Evolutionary conservation across 495 filamentous ascomycete species (phyloP).

Genomic region (Xanthoparmelia taractica): DNA sequence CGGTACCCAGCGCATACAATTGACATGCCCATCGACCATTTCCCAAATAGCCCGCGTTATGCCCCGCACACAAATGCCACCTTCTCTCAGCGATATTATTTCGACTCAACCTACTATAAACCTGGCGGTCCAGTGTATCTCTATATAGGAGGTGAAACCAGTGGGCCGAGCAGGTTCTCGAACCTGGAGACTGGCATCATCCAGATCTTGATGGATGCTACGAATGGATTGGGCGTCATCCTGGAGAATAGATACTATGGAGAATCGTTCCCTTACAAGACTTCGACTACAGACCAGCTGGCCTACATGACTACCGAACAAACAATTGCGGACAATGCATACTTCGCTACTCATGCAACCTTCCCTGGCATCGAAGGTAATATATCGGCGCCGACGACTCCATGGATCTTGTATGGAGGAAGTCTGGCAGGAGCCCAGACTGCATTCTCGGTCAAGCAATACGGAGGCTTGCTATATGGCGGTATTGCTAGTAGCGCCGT

Average conservation of each 20-base stretch:
- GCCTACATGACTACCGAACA: slow-evolving; percentile 41
- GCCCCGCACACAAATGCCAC: slow-evolving; percentile 33
- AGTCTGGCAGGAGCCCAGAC: slow-evolving; percentile 40
- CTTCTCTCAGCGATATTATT: slow-evolving; percentile 41
- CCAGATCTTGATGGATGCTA: slow-evolving; percentile 41
- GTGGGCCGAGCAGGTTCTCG: slow-evolving; percentile 24
- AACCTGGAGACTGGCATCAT: slow-evolving; percentile 36
- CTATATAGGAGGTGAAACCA: slow-evolving; percentile 41
- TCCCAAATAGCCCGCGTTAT: slow-evolving; percentile 33
- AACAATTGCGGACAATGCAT: slow-evolving; percentile 41
- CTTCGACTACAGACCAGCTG: slow-evolving; percentile 38
- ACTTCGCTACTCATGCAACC: slow-evolving; percentile 39
- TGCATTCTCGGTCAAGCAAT: slow-evolving; percentile 35
- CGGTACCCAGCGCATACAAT: slow-evolving; percentile 9
- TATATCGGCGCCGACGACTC: slow-evolving; percentile 34
- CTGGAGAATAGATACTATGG: slow-evolving; percentile 44
- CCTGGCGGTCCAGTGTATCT: slow-evolving; percentile 41
- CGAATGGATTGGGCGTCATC: slow-evolving; percentile 41
- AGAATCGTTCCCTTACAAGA: slow-evolving; percentile 35
- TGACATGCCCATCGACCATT: slow-evolving; percentile 36
- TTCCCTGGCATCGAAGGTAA: slow-evolving; percentile 33
- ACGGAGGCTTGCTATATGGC: slow-evolving; percentile 38
- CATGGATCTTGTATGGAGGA: slow-evolving; percentile 41
- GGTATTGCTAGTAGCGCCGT: slow-evolving; percentile 39
- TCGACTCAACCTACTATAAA: slow-evolving; percentile 41